Percentiles rank a stretch among this genome's conserved stretches.
Evolutionary conservation across 2,329 filamentous ascomycete genomes (phyloP).

Genomic region (Magnaporthiopsis rhizophila): DNA sequence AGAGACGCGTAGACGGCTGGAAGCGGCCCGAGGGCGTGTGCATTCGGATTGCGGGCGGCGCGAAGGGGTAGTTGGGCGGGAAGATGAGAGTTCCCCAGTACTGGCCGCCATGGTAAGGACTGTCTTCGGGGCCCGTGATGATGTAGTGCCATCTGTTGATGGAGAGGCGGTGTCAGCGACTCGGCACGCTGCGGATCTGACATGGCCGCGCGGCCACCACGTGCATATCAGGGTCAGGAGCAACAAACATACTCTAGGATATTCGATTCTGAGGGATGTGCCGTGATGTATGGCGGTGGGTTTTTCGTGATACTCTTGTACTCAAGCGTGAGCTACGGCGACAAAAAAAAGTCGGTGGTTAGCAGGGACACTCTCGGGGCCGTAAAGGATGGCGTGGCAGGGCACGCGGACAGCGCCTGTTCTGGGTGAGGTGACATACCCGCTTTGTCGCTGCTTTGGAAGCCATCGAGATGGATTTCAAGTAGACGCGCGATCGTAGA

Average conservation of each 20-base stretch:
- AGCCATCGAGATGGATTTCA: constrained; percentile 46
- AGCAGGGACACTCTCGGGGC: background rate
- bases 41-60: constrained; percentile 96
- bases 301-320: constrained; percentile 59
- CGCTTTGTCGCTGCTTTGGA: constrained; percentile 67
- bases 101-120: constrained; percentile 88
- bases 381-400: background rate
- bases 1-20: constrained; percentile 83
- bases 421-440: constrained; percentile 32
- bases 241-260: constrained; percentile 65
- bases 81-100: constrained; percentile 98
- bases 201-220: background rate
- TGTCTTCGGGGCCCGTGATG: constrained; percentile 87
- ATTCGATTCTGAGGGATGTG: constrained; percentile 83
- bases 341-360: background rate
- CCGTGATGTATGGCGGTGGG: constrained; percentile 80
- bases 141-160: constrained; percentile 80
- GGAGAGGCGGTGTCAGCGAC: constrained; percentile 9
- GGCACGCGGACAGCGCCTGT: background rate
- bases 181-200: background rate
- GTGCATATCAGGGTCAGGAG: background rate
- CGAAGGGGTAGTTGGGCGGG: constrained; percentile 93
- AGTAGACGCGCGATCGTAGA: background rate
- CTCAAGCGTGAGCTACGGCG: constrained; percentile 47
- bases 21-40: constrained; percentile 95